Evolutionary conservation across 2,329 filamentous ascomycete species (phyloP), one percentile per base, ranked within the genome.

Genomic region (Neurospora crassa): DNA sequence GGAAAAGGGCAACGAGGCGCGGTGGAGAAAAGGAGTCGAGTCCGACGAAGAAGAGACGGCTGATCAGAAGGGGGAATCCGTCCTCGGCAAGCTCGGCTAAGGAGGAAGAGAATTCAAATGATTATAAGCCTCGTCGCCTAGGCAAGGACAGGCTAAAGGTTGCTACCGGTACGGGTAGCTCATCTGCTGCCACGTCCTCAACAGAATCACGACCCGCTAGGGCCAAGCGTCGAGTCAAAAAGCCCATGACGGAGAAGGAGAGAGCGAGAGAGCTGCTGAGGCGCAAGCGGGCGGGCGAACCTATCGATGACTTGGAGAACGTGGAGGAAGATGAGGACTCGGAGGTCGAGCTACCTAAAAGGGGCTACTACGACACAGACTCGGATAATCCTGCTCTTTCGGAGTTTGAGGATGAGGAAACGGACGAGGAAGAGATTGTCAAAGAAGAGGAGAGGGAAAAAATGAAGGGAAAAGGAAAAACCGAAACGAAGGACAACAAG

Each of bases 401-500:
- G 1, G 78, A 79, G 42, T 80, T 80, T 70, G 77, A 79, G 14
- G 79, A 80, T 24, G 79, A 80, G 8, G 78, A 80, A n/a, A 76
- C 63, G 11, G 71, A 67, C 70, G 18, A 40, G 69, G 29, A 67
- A 16, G 43, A 16, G 16, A 3, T 3, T 34, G 14, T 18, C 18
- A 37, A 67, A 12, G 5, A 59, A 14, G 5, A 67, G 7, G 40
- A 70, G 45, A 63, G 72, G 29, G 29, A 29, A 41, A 34, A 68
- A 40, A 47, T 40, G 14, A 70, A 68, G 11, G n/a, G 68, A 67
- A 29, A 72, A 69, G n/a, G 69, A 47, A 69, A 43, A 29, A 70
- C 40, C 3, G 20, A 69, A 5, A 69, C 69, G n/a, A 71, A 73
- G 37, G 24, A 29, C 12, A 74, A 20, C 12, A 74, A 72, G 20